phyloP scores from a whole-genome alignment of 495 filamentous ascomycete genomes.

The Neurospora sp. region DNA sequence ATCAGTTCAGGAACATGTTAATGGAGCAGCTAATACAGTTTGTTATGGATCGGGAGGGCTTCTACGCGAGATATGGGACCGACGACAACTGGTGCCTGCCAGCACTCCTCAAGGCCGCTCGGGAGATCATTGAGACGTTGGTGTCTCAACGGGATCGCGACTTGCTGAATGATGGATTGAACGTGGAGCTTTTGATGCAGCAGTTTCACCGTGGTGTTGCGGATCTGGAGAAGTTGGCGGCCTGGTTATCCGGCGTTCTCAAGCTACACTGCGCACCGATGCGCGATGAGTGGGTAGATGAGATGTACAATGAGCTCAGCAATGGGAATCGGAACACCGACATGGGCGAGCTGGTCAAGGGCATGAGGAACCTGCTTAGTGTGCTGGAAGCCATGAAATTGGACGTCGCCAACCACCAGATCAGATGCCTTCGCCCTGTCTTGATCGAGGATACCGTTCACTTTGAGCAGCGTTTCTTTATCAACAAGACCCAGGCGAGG shows the following conservation, averaged over 20 bases:
- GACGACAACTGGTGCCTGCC: slow-evolving; percentile 43
- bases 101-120: slow-evolving; percentile 56
- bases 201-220: slow-evolving; percentile 77
- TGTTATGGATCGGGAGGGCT: slow-evolving; percentile 41
- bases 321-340: slow-evolving; percentile 62
- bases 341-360: slow-evolving; percentile 59
- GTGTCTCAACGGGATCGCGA: slow-evolving; percentile 73
- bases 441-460: slow-evolving; percentile 86
- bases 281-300: slow-evolving; percentile 80
- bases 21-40: slow-evolving; percentile 46
- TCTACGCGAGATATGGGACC: slow-evolving; percentile 30
- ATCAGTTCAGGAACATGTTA: slow-evolving; percentile 72
- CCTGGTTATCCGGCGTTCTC: slow-evolving; percentile 72
- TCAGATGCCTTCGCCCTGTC: slow-evolving; percentile 69
- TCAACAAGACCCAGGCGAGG: slow-evolving; percentile 53
- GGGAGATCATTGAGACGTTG: slow-evolving; percentile 78
- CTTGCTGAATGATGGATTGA: slow-evolving; percentile 69
- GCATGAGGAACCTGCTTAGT: slow-evolving; percentile 66
- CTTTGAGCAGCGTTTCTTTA: slow-evolving; percentile 83
- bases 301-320: slow-evolving; percentile 71
- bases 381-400: slow-evolving; percentile 89
- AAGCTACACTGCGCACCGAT: slow-evolving; percentile 92
- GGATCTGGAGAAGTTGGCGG: slow-evolving; percentile 67
- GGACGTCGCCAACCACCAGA: slow-evolving; percentile 94
- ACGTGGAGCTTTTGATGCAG: slow-evolving; percentile 81